These are phyloP conservation scores for Alternaria sp. DNA, from an alignment of 2,329 filamentous ascomycete genomes.

Conservation along the genomic window DNA sequence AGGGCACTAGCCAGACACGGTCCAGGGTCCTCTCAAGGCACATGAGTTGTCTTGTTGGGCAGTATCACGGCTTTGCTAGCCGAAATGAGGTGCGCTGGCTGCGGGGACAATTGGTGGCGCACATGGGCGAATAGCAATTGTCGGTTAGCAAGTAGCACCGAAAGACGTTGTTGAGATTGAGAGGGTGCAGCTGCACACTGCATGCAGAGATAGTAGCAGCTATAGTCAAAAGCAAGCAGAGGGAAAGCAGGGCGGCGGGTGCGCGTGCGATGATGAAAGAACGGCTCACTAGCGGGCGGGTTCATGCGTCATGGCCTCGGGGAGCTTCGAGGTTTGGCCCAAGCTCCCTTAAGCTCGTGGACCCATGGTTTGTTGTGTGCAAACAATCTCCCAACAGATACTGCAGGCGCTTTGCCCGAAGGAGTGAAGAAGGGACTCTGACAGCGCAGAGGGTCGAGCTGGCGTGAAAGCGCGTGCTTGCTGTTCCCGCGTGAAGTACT, in stretches of 20 bases:
- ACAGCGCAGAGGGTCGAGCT: not conserved
- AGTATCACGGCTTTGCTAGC: not conserved
- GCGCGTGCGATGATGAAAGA: slow-evolving; percentile 9
- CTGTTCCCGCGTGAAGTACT: not conserved
- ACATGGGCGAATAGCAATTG: not conserved
- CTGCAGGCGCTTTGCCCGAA: slow-evolving; percentile 4
- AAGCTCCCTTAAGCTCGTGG: slow-evolving; percentile 16
- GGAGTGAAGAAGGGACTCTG: not conserved
- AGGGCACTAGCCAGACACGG: not conserved
- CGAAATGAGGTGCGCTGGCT: slow-evolving; percentile 4
- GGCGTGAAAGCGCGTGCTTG: not conserved
- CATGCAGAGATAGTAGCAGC: not conserved
- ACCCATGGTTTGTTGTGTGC: slow-evolving; percentile 11
- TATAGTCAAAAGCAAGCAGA: not conserved
- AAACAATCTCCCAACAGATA: slow-evolving; percentile 26
- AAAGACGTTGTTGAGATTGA: not conserved
- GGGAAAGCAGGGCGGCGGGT: slow-evolving; percentile 2
- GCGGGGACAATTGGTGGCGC: not conserved
- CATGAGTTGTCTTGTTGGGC: not conserved
- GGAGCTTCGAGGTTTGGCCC: slow-evolving; percentile 12
- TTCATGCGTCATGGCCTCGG: slow-evolving; percentile 10
- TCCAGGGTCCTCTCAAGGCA: not conserved
- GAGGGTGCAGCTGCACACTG: not conserved
- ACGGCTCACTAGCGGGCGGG: slow-evolving; percentile 10
- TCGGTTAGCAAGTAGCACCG: not conserved